Evolutionary conservation across 805 yeast genomes (phyloP), one percentile per base, ranked within the genome.

Genomic region (Tetrapisispora phaffii): DNA sequence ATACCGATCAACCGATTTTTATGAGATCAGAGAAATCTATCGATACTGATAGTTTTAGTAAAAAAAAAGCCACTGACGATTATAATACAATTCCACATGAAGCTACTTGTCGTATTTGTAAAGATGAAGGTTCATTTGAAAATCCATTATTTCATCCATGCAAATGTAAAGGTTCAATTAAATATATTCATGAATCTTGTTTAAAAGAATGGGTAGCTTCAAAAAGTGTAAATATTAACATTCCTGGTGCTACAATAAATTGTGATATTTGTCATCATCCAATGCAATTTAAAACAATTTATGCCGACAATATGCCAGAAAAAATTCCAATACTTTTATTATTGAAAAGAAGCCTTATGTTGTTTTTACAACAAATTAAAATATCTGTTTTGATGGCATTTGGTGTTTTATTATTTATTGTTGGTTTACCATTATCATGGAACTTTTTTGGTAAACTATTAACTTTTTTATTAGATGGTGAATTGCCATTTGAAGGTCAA

Each of bases 101-200:
- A n/a, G 56, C 60, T 8, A 74, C 82, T 3, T 93, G 98, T 64
- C 82, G 98, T 48, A 89, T 93, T 39, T 93, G 98, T 60, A 82
- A 96, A 43, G 90, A 95, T 33, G 97, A 87, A 55, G 89, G 77
- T n/a, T 77, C 93, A 0, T 67, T 66, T 0, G 78, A 75, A 1
- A 86, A 85, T 51, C 96, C 96, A 3, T 69, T 93, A 39, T 82
- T 76, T 51, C 89, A 85, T 62, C 98, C 98, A 3, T 93, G 99
- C 66, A 81, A 77, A 57, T 93, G 98, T 66, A 73, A 87, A 44
- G 99, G 99, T 1, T 83, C 95, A 13, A 94, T 93, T 61, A 83
- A 82, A 60, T 89, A 80, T 57, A 85, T 93, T 44, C 99, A 93
- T 62, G 95, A 90, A 62, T 94, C 83, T 45, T 93, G 99, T 63